A percentile compares a stretch with the other conserved stretches of the same genome.
These are phyloP conservation scores for Protomyces macrosporus DNA, from an alignment of 1,139 yeast genomes.

Conservation along the genomic window DNA sequence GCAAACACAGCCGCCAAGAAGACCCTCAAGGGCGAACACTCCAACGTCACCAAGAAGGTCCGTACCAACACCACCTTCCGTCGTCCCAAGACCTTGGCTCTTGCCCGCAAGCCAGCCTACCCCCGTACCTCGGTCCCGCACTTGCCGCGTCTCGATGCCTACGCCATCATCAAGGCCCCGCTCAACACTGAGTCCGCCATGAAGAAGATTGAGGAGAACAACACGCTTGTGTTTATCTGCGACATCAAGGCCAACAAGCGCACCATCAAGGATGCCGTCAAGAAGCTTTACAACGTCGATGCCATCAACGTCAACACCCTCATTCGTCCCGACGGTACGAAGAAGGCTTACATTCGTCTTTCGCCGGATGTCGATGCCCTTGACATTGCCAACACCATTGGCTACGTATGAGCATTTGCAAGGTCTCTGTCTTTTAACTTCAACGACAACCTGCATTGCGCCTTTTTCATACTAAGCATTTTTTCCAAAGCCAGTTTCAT, in stretches of 20 bases:
- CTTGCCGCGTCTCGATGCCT: constrained; percentile 93
- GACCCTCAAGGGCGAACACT: constrained; percentile 95
- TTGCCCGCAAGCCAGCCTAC: constrained; percentile 91
- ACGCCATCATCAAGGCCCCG: constrained; percentile 92
- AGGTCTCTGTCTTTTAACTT: background rate
- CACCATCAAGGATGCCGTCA: constrained; percentile 97
- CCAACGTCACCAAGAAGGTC: constrained; percentile 84
- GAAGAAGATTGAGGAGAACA: constrained; percentile 99
- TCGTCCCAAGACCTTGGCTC: constrained; percentile 92
- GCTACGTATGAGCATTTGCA: constrained; percentile 26
- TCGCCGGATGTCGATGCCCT: constrained; percentile 99
- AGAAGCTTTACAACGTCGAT: constrained; percentile 96
- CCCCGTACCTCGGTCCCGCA: constrained; percentile 96
- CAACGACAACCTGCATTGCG: background rate
- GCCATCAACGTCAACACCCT: constrained; percentile 51
- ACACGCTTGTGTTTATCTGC: constrained; percentile 98
- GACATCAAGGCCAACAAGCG: constrained; percentile 94
- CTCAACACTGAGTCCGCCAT: constrained; percentile 98
- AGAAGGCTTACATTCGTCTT: constrained; percentile 99
- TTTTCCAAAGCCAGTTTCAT: background rate
- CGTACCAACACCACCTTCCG: constrained; percentile 95
- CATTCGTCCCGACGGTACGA: constrained; percentile 83
- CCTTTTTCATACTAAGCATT: background rate
- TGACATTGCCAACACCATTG: constrained; percentile 90
- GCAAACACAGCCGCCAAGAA: constrained; percentile 99